Base-by-base conservation (phyloP, 1,139 yeast species). In the Blastobotrys capitulatus region DNA sequence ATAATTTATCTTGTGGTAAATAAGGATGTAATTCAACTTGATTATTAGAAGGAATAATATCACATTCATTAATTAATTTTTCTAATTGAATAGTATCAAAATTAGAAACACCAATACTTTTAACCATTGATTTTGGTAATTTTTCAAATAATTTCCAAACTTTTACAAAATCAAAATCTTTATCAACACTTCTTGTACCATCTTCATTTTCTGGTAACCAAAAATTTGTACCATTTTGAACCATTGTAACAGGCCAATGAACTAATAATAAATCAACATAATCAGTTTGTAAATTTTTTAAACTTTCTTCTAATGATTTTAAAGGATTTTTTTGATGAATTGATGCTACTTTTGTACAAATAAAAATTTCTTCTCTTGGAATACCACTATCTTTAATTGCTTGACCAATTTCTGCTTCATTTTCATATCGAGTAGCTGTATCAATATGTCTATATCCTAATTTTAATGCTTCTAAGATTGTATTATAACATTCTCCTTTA, bases 241-340 rank as follows among this genome's bases (percentile, higher is more conserved):
- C 38, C 39, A 43, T 12, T 15, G 29, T 73, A 42, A 78, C 73
- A 1, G 96, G 96, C 95, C 95, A 88, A 69, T 89, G 96, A 64
- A 86, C 78, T 65, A 89, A 74, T 67, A 83, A 86, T 56, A 89
- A 74, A 64, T 89, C 96, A 46, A 89, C 81, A 61, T 88, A 89
- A 47, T 85, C 94, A 55, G 84, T 65, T 1, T 83, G 83, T 60
- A 89, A 73, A 60, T 80, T 78, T 57, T 76, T 63, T 63, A 89
- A 74, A 2, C 94, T 82, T 44, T 65, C 70, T 3, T 86, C 88
- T 31, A 62, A 70, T 26, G 66, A 78, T 13, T 81, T 80, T 41
- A 76, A 68, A 55, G 76, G 70, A 59, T 82, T 88, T 54, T 73
- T 70, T 61, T 76, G 80, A 22, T 78, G 71, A 18, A 52, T 49